Evolutionary conservation across 768 basidiomycete genomes (phyloP).

Genomic region (Wakefieldia striispora): DNA sequence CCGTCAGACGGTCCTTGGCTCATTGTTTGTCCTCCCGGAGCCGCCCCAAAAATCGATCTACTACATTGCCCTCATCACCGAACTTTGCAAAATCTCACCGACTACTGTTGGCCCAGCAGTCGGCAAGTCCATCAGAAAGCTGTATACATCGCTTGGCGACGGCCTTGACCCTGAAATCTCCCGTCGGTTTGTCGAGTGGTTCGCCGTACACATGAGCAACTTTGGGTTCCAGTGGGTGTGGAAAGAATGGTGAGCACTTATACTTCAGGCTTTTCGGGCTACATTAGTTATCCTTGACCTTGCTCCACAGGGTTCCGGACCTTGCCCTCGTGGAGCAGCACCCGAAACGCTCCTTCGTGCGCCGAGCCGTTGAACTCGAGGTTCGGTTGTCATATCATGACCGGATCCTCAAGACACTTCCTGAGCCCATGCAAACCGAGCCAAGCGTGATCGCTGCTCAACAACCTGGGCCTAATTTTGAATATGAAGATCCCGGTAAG

Average conservation of each 20-base stretch:
- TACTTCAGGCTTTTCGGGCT: neutral
- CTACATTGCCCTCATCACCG: conserved; percentile 84
- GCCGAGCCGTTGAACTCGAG: conserved; percentile 83
- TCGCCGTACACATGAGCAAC: conserved; percentile 94
- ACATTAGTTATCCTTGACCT: neutral
- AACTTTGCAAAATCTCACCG: conserved; percentile 93
- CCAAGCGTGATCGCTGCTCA: conserved; percentile 62
- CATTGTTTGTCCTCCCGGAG: conserved; percentile 74
- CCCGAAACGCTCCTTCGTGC: conserved; percentile 86
- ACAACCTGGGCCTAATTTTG: conserved; percentile 76
- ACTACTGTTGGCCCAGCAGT: conserved; percentile 93
- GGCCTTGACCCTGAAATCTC: conserved; percentile 85
- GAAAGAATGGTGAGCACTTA: conserved; percentile 85
- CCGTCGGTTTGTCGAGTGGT: conserved; percentile 90
- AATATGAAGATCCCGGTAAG: conserved; percentile 79
- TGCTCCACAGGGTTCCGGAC: conserved; percentile 73
- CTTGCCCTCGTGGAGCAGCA: conserved; percentile 69
- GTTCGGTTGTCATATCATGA: conserved; percentile 92
- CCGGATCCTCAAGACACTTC: conserved; percentile 84
- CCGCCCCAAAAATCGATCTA: conserved; percentile 78
- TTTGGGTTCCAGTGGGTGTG: conserved; percentile 99
- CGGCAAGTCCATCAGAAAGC: conserved; percentile 88
- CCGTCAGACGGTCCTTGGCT: conserved; percentile 65
- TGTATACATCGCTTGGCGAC: conserved; percentile 77
- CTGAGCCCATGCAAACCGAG: conserved; percentile 73